Evolutionary conservation across 1,139 yeast genomes (phyloP), one percentile per base, ranked within the genome.

Genomic region (Hansenula sp.): DNA sequence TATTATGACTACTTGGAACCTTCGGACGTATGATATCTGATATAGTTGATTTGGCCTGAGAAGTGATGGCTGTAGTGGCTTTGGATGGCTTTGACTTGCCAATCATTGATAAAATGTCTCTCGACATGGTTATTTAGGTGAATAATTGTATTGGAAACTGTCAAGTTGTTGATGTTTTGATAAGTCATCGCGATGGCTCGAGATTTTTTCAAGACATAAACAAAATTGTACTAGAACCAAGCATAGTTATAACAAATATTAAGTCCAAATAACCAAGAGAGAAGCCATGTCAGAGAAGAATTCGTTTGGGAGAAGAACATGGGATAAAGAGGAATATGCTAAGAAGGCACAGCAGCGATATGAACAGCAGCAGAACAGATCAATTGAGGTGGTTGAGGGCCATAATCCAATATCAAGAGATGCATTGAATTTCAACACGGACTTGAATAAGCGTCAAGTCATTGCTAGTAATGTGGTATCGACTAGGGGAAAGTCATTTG

Each of bases 261-360:
- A 25, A 11, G 27, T 10, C 13, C 27, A 13, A 25, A 25, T 6
- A 11, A 25, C 27, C 27, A n/a, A n/a, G n/a, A n/a, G n/a, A n/a
- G n/a, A n/a, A n/a, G n/a, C n/a, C n/a, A 45, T 43, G 52, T 17
- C 42, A 9, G 45, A 42, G 6, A 45, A 51, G 38, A 48, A 48
- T 29, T 42, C 56, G 2, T 81, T 77, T 55, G 90, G 89, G 1
- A 65, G 90, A 45, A 70, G 77, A 46, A 71, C 79, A 10, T 84
- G 94, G 94, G 77, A 84, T 50, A 71, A 74, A 26, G 82, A 79
- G 16, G 83, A 77, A 25, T 82, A 81, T 49, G 79, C 75, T 2
- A 56, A 68, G 37, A 68, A 68, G 31, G 79, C 82, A 5, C 58
- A 61, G 26, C 50, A 55, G 29, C 51, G 68, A 39, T 25, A 40